Evolutionary conservation across 108 stramenopile genomes (phyloP).

Genomic region (Cyclostephanos tholiformis): DNA sequence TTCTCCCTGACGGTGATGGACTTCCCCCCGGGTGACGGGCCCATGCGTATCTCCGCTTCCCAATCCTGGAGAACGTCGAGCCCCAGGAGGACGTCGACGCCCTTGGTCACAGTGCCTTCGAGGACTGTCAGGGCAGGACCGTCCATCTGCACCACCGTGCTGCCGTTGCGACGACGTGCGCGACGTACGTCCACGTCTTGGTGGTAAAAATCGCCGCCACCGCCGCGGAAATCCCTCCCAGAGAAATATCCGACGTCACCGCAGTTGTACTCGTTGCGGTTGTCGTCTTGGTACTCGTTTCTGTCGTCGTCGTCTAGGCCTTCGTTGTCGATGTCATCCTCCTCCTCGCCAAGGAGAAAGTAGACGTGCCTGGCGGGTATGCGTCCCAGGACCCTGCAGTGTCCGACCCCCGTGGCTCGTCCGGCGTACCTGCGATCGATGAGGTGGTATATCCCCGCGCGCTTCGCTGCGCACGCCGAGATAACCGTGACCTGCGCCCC

Average conservation of each 20-base stretch:
- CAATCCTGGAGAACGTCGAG: constrained; percentile 53
- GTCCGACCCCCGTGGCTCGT: constrained; percentile 67
- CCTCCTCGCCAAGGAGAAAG: constrained; percentile 39
- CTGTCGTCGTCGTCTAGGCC: neutral
- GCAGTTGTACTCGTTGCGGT: no score
- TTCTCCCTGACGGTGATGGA: constrained; percentile 32
- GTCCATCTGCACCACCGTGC: constrained; percentile 33
- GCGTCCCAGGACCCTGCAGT: constrained; percentile 59
- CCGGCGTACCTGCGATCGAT: constrained; percentile 73
- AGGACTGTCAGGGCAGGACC: constrained; percentile 59
- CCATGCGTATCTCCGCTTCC: constrained; percentile 51
- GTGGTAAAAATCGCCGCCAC: neutral
- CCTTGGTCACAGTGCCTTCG: constrained; percentile 52
- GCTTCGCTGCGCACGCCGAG: constrained; percentile 46
- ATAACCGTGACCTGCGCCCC: constrained; percentile 73
- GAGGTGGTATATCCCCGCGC: constrained; percentile 55
- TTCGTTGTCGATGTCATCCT: neutral
- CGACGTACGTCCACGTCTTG: neutral
- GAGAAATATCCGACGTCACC: neutral
- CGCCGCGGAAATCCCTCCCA: neutral
- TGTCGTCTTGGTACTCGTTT: no score
- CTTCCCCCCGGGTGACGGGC: constrained; percentile 3
- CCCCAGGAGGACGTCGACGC: constrained; percentile 56
- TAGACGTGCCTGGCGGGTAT: constrained; percentile 57
- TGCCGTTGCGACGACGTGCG: neutral